These are phyloP conservation scores for Botrytis elliptica DNA, from an alignment of 2,329 filamentous ascomycete genomes.

Conservation along the genomic window DNA sequence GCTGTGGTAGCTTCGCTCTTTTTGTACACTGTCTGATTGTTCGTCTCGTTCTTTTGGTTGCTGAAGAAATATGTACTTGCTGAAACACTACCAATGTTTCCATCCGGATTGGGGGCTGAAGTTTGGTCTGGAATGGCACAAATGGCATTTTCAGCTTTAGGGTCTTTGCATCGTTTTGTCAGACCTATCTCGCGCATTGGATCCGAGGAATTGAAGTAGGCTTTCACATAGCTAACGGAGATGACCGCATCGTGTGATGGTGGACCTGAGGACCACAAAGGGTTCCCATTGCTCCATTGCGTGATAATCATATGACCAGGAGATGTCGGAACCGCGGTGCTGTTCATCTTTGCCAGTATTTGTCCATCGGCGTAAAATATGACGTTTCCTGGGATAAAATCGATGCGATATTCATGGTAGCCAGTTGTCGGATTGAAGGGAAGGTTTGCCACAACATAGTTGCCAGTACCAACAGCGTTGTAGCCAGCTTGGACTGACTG, in stretches of 20 bases:
- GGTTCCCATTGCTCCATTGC: slow-evolving; percentile 77
- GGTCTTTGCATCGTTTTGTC: slow-evolving; percentile 44
- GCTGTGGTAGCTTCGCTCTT: slow-evolving; percentile 23
- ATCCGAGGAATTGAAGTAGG: slow-evolving; percentile 73
- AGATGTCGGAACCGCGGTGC: slow-evolving; percentile 54
- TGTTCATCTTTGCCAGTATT: slow-evolving; percentile 56
- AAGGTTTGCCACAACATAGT: slow-evolving; percentile 57
- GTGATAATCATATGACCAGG: slow-evolving; percentile 68
- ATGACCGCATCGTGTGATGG: slow-evolving; percentile 61
- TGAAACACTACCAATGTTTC: slow-evolving; percentile 34
- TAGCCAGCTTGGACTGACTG: slow-evolving; percentile 58
- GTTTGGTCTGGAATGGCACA: slow-evolving; percentile 52
- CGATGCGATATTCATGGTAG: slow-evolving; percentile 79
- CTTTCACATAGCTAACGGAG: slow-evolving; percentile 68
- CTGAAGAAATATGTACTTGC: slow-evolving; percentile 51
- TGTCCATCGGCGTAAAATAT: slow-evolving; percentile 67
- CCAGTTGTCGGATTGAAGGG: slow-evolving; percentile 63
- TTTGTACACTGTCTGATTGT: slow-evolving; percentile 47
- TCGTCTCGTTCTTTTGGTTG: slow-evolving; percentile 46
- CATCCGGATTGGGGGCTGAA: slow-evolving; percentile 37
- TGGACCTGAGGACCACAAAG: slow-evolving; percentile 69
- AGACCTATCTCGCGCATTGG: slow-evolving; percentile 41
- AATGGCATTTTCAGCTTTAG: slow-evolving; percentile 42
- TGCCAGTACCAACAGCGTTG: slow-evolving; percentile 59
- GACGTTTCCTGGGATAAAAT: slow-evolving; percentile 63